Conservation (phyloP, 352 stramenopile genomes). For the Globisporangium solare region DNA sequence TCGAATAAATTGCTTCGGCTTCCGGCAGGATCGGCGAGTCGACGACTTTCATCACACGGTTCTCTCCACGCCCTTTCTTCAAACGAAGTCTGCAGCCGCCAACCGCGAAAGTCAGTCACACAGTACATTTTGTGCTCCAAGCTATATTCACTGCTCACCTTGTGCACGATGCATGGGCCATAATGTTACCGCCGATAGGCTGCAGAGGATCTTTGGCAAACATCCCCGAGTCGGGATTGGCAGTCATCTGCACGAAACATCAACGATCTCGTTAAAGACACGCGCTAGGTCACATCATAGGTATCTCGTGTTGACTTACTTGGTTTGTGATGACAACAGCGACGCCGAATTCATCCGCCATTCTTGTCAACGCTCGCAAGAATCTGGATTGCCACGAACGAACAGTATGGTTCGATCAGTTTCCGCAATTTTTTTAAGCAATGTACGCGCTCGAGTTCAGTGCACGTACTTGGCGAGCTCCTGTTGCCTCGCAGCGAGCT, state of each 20-base stretch:
- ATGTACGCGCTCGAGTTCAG: background rate
- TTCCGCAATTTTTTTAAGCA: background rate
- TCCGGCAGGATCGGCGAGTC: conserved; percentile 97
- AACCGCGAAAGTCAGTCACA: conserved; percentile 5
- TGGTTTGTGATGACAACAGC: conserved; percentile 90
- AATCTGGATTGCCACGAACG: conserved; percentile 77
- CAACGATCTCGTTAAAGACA: background rate
- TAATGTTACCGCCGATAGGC: conserved; percentile 90
- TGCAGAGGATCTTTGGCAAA: conserved; percentile 89
- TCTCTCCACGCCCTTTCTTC: conserved; percentile 97
- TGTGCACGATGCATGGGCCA: conserved; percentile 81
- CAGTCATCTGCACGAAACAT: conserved; percentile 61
- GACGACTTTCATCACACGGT: conserved; percentile 97
- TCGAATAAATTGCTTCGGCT: conserved; percentile 97
- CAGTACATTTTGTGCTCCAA: conserved; percentile 3
- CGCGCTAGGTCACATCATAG: background rate
- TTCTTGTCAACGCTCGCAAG: conserved; percentile 93
- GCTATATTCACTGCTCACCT: conserved; percentile 29
- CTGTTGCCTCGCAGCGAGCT: conserved; percentile 94
- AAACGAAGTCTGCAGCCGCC: conserved; percentile 74
- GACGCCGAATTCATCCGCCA: conserved; percentile 99
- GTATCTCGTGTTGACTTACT: conserved; percentile 21
- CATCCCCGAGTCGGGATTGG: conserved; percentile 87
- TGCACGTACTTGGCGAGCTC: conserved; percentile 70
- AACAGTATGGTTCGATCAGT: conserved; percentile 32